Conservation (phyloP, 2,329 filamentous ascomycete species). For the Aspergillus sp. region DNA sequence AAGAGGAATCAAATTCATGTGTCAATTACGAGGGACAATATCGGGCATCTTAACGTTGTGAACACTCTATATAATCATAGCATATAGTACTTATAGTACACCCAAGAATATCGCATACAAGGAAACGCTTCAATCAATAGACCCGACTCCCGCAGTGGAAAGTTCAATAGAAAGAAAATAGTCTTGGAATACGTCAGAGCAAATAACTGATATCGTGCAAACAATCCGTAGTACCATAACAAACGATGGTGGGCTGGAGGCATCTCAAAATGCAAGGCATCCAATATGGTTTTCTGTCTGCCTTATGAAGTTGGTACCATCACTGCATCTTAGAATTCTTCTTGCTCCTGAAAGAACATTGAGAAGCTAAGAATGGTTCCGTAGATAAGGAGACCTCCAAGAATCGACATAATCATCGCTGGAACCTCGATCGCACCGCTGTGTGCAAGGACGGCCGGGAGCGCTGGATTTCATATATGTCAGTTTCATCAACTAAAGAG, state of each 20-base stretch:
- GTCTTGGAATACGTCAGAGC: neutral
- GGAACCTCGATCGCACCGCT: conserved; percentile 73
- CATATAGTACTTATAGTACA: conserved; percentile 1
- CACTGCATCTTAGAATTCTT: conserved; percentile 66
- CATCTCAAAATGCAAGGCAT: neutral
- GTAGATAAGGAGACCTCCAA: conserved; percentile 91
- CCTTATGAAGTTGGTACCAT: neutral
- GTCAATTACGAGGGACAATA: neutral
- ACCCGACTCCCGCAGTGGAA: neutral
- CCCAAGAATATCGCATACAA: neutral
- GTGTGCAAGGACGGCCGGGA: conserved; percentile 84
- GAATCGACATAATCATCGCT: conserved; percentile 92
- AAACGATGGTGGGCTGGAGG: too few species aligned
- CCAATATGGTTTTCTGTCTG: neutral
- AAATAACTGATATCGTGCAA: too few species aligned
- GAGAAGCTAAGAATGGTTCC: conserved; percentile 97
- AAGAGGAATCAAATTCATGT: neutral
- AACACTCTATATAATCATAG: too few species aligned
- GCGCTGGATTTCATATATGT: conserved; percentile 51
- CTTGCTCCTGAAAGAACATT: conserved; percentile 97
- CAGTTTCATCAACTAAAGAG: neutral
- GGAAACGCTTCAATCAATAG: neutral
- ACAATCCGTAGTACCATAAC: too few species aligned
- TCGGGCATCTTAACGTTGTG: too few species aligned
- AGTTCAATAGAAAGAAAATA: neutral